These are phyloP conservation scores for Dovyalis caffra DNA, from an alignment of 345 rosid genomes.

Conservation along the genomic window DNA sequence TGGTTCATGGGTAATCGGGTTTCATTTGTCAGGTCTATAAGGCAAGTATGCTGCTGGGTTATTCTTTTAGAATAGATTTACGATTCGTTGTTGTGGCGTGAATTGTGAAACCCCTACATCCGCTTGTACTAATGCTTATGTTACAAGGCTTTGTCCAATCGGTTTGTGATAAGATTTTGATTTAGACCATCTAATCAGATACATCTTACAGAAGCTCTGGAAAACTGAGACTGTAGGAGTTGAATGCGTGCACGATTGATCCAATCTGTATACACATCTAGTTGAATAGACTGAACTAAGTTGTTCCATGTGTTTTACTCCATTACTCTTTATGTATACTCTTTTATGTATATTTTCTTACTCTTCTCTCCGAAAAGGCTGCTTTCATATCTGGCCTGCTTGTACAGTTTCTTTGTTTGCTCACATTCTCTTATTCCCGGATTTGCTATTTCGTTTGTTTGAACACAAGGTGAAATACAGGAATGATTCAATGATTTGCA, in stretches of 20 bases:
- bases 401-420: not conserved
- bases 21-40: not conserved
- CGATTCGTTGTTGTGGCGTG: not conserved
- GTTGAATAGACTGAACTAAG: too few relatives aligned
- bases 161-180: not conserved
- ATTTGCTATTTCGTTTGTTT: not conserved
- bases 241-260: not conserved
- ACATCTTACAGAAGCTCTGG: not conserved
- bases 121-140: not conserved
- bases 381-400: not conserved
- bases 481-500: not conserved
- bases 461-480: not conserved
- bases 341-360: not conserved
- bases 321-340: too few relatives aligned
- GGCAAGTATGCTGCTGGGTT: not conserved
- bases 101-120: slow-evolving; percentile 1
- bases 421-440: not conserved
- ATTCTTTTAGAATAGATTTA: slow-evolving; percentile 2
- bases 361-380: not conserved
- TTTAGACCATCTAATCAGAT: not conserved
- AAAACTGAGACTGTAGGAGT: not conserved
- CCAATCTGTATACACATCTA: not conserved
- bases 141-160: not conserved
- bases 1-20: not conserved
- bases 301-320: not conserved